Evolutionary conservation across 2,329 filamentous ascomycete species (phyloP).

Genomic region (Trichoderma sp.): DNA sequence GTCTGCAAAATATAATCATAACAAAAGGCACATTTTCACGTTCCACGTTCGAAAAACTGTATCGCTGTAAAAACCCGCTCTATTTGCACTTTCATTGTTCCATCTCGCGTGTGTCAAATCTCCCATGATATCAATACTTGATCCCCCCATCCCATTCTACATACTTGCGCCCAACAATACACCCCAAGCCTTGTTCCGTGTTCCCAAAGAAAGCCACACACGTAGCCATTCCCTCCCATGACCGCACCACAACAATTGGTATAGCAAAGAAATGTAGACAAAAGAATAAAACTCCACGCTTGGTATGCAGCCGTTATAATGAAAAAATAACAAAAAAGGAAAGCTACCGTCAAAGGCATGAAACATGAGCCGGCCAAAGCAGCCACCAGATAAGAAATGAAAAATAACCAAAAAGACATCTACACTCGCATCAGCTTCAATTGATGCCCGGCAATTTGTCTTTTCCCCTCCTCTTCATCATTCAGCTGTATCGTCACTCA

Average conservation of each 20-base stretch:
- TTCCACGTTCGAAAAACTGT: not conserved
- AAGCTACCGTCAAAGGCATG: not conserved
- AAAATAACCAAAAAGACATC: not conserved
- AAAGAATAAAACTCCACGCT: conserved; percentile 10
- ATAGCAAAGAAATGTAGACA: not conserved
- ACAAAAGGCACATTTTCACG: not conserved
- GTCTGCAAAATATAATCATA: not conserved
- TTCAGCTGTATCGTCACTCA: conserved; percentile 33
- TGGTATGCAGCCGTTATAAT: conserved; percentile 5
- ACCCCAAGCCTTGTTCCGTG: conserved; percentile 1
- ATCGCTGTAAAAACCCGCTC: not conserved
- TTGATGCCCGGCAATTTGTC: not conserved
- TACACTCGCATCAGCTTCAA: not conserved
- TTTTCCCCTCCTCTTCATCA: not conserved
- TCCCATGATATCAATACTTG: not conserved
- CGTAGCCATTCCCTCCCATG: not conserved
- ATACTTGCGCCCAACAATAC: not conserved
- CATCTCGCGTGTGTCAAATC: not conserved
- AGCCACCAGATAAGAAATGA: not conserved
- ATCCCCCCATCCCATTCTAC: not conserved
- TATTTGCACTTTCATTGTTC: not conserved
- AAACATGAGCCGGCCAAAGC: not conserved
- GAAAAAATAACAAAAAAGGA: not conserved
- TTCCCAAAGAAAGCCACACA: not conserved
- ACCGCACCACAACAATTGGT: not conserved